Conservation (phyloP, 441 rosid genomes). For the Adansonia gregorii region DNA sequence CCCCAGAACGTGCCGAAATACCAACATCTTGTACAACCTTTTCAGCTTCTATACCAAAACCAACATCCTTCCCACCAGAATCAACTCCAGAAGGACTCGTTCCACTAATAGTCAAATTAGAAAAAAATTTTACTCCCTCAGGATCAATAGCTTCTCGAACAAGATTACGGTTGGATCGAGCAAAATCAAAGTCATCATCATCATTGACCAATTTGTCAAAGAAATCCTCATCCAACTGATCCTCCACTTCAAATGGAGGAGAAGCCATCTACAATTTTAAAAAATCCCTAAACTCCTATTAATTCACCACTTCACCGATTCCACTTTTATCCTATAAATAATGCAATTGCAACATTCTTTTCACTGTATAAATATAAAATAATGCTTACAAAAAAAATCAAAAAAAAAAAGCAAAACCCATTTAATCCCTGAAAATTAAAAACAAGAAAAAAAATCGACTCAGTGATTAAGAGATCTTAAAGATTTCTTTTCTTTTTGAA, state of each 20-base stretch:
- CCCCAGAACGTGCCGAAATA: conserved; percentile 14
- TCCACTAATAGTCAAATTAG: conserved; percentile 31
- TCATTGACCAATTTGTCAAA: conserved; percentile 52
- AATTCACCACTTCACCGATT: background rate
- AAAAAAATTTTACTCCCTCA: conserved; percentile 25
- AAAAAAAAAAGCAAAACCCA: conserved; percentile 16
- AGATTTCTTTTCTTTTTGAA: background rate
- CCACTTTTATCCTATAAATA: background rate
- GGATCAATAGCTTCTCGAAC: conserved; percentile 16
- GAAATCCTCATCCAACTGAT: conserved; percentile 55
- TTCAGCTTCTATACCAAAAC: conserved; percentile 15
- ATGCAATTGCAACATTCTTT: background rate
- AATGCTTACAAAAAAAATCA: background rate
- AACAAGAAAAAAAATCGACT: background rate
- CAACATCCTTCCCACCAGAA: conserved; percentile 14
- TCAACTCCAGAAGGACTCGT: conserved; percentile 19
- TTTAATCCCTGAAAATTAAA: background rate
- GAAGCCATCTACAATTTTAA: conserved; percentile 39
- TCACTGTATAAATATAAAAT: background rate
- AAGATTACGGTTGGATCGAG: conserved; percentile 18
- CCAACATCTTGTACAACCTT: conserved; percentile 18
- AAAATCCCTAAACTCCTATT: conserved; percentile 7
- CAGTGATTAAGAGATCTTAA: background rate
- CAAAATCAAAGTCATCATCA: conserved; percentile 30
- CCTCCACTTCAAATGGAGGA: conserved; percentile 48